Percentiles rank a stretch among this genome's conserved stretches.
These are phyloP conservation scores for Trametes coccinea DNA, from an alignment of 768 basidiomycete genomes.

Conservation along the genomic window DNA sequence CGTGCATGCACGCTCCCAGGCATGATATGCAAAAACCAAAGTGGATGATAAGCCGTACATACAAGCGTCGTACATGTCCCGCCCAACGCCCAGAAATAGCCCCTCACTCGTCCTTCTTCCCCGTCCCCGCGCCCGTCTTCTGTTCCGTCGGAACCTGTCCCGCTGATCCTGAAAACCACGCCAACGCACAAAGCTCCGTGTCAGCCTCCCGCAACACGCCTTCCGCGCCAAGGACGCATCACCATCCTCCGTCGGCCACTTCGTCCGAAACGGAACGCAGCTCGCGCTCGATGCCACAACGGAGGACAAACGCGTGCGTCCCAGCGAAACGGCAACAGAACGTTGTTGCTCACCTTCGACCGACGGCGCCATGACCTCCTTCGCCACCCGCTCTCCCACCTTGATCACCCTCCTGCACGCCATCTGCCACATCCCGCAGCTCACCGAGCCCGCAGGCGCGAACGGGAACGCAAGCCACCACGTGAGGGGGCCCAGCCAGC, in stretches of 20 bases:
- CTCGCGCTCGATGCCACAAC: neutral
- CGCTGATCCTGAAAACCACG: slow-evolving; percentile 21
- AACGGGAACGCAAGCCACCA: slow-evolving; percentile 93
- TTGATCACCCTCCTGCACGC: slow-evolving; percentile 85
- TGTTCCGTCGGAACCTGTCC: slow-evolving; percentile 24
- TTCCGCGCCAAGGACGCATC: neutral
- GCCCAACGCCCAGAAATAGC: slow-evolving; percentile 11
- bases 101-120: neutral
- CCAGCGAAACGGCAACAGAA: no score
- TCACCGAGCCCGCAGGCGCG: slow-evolving; percentile 86
- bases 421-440: slow-evolving; percentile 95
- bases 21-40: neutral
- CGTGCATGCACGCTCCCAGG: neutral
- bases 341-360: slow-evolving; percentile 34
- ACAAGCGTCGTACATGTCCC: slow-evolving; percentile 14
- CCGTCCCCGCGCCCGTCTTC: slow-evolving; percentile 9
- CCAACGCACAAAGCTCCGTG: slow-evolving; percentile 1
- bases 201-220: slow-evolving; percentile 5
- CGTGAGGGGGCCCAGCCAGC: slow-evolving; percentile 85
- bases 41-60: slow-evolving; percentile 17
- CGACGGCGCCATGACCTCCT: slow-evolving; percentile 45
- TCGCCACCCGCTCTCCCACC: slow-evolving; percentile 71
- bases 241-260: slow-evolving; percentile 1
- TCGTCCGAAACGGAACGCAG: neutral
- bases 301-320: neutral